Evolutionary conservation across 2,329 filamentous ascomycete genomes (phyloP), one percentile per base, ranked within the genome.

Genomic region (Beauveria scarabaeidicola): DNA sequence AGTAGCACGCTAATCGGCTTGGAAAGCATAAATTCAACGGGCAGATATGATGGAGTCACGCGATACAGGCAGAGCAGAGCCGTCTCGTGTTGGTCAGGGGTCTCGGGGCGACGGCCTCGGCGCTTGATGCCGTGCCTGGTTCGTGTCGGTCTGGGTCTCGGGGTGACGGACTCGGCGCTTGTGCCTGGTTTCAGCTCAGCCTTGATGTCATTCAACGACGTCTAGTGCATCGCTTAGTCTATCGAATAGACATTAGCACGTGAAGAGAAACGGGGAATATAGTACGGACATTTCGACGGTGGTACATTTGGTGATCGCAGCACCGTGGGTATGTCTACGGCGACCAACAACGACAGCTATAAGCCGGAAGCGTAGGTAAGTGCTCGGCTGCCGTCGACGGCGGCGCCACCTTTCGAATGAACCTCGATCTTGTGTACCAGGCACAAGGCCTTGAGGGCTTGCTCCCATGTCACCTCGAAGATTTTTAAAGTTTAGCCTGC

Each of bases 1-100:
- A 75, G 50, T 81, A 64, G 48, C 32, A 57, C 15, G 9, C 32
- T 11, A 8, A 38, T 27, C 2, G 19, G 32, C 55, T 41, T 32
- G 36, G 9, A 11, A 43, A 41, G 46, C n/a, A 29, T 27, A 38
- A 43, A 25, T 10, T 8, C 6, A 13, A 51, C 8, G 36, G 15
- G 15, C 27, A 23, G 9, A 15, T 19, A 17, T 9, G 43, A 38
- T 29, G 25, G 17, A 40, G 13, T n/a, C 5, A 2, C 23, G 21
- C 36, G 17, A 38, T 57, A 36, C 32, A 50, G 52, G 10, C 19
- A 36, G 11, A 27, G 50, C 23, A n/a, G 36, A 10, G 10, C 27
- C 17, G 27, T 38, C 17, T n/a, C 51, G n/a, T 55, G 41, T 11
- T 5, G 25, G 11, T n/a, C 38, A 40, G 25, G 11, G 11, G 47